Base-by-base conservation (phyloP, 148 eudicot genomes). In the Heliosperma pusillum region DNA sequence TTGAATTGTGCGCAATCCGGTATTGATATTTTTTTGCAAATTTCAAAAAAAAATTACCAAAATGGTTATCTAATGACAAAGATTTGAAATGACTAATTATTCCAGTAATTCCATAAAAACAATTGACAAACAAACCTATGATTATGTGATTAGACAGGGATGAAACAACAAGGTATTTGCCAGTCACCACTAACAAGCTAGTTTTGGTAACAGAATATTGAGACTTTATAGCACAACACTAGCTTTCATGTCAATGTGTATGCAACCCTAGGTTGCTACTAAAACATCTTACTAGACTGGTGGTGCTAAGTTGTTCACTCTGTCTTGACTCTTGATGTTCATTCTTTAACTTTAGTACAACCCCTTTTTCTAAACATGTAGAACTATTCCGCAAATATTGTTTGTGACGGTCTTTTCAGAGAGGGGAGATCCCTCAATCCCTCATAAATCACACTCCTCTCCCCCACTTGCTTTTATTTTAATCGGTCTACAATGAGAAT, bases 61-160 rank as follows among this genome's bases (percentile, higher is more conserved):
- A n/a, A n/a, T n/a, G n/a, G n/a, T n/a, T n/a, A 50, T 59, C 63
- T 21, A 21, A 21, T 8, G 63, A 62, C 33, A 62, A 62, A 62
- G 66, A 62, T 62, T 62, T 62, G 66, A 62, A 27, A 62, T 62
- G 66, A 62, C 19, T 12, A 62, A 62, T 63, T 71, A 59, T 20
- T 63, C 56, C 5, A 69, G 27, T n/a, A n/a, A n/a, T n/a, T n/a
- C n/a, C n/a, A n/a, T n/a, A n/a, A 17, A 20, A 60, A 62, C 30
- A 57, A 29, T 45, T 62, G 70, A 53, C 11, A 29, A 16, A 42
- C 7, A 29, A 36, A 52, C n/a, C 33, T 5, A 71, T 16, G 21
- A n/a, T 52, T 50, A 52, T 62, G 64, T 77, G 75, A 70, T 47
- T 70, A 61, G 69, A 70, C 64, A 15, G 40, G 29, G 2, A 12